Evolutionary conservation across 2,329 filamentous ascomycete species (phyloP).

Genomic region (Fusarium globosum): DNA sequence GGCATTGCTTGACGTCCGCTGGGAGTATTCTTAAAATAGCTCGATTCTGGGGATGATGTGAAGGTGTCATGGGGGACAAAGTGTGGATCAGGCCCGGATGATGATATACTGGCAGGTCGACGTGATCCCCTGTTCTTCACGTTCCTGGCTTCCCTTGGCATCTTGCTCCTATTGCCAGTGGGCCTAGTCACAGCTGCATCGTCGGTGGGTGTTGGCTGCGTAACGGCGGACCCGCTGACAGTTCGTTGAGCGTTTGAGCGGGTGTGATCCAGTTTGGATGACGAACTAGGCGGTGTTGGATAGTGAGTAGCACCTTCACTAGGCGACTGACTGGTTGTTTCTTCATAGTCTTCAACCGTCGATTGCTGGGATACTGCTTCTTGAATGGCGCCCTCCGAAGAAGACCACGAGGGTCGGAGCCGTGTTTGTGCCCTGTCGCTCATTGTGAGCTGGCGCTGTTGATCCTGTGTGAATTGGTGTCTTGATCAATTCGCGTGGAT

Average conservation of each 20-base stretch:
- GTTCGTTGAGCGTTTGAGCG: constrained; percentile 13
- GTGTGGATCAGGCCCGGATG: constrained; percentile 25
- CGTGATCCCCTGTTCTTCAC: constrained; percentile 22
- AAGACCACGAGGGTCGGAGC: constrained; percentile 17
- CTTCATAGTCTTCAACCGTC: constrained; percentile 15
- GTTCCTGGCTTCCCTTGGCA: constrained; percentile 15
- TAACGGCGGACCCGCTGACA: constrained; percentile 33
- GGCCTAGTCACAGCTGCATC: constrained; percentile 7
- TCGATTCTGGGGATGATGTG: constrained; percentile 20
- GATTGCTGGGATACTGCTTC: constrained; percentile 1
- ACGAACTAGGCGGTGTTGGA: constrained; percentile 26
- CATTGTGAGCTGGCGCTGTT: constrained; percentile 5
- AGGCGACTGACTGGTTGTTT: constrained; percentile 9
- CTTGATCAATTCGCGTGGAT: not conserved
- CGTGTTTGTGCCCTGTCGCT: not conserved
- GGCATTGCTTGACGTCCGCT: constrained; percentile 6
- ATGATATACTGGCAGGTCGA: constrained; percentile 22
- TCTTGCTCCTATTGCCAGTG: constrained; percentile 10
- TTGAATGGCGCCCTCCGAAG: constrained; percentile 1
- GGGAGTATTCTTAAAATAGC: constrained; percentile 26
- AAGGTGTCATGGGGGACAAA: constrained; percentile 19
- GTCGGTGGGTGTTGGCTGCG: constrained; percentile 28
- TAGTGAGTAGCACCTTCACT: constrained; percentile 13
- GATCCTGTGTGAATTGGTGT: not conserved
- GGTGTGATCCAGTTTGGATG: constrained; percentile 24